Evolutionary conservation across 2,329 filamentous ascomycete species (phyloP).

Genomic region (Aspergillus spinulosporus): DNA sequence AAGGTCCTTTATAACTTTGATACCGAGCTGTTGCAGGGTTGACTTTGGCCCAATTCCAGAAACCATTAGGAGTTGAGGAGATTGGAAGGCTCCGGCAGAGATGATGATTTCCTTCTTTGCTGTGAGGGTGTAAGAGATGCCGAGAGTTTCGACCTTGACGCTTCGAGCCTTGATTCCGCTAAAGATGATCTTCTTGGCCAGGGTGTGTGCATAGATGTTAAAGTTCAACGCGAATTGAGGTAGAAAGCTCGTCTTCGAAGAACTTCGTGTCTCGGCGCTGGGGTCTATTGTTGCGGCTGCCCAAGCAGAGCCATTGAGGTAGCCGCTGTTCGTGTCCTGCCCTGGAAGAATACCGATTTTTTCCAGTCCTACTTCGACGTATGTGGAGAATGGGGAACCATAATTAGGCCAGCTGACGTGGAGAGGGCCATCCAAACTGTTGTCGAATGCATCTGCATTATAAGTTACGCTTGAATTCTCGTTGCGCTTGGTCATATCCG

Average conservation of each 20-base stretch:
- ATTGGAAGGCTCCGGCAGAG: constrained; percentile 18
- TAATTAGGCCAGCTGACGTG: constrained; percentile 33
- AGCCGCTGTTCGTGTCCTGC: constrained; percentile 23
- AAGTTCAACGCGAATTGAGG: neutral
- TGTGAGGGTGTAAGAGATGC: constrained; percentile 3
- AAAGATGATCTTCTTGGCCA: constrained; percentile 18
- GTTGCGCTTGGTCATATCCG: constrained; percentile 1
- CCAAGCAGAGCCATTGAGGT: constrained; percentile 8
- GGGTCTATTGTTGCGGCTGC: constrained; percentile 5
- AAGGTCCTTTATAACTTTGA: constrained; percentile 7
- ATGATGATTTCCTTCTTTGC: constrained; percentile 18
- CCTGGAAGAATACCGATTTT: constrained; percentile 27
- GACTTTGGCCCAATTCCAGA: constrained; percentile 24
- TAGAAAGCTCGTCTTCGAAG: constrained; percentile 11
- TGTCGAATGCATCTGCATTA: constrained; percentile 16
- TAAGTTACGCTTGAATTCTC: constrained; percentile 2
- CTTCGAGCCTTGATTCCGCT: constrained; percentile 10
- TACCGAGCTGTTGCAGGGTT: constrained; percentile 6
- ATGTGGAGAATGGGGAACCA: constrained; percentile 27
- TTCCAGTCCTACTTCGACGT: constrained; percentile 25
- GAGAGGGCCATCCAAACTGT: constrained; percentile 27
- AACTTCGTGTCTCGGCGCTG: constrained; percentile 1
- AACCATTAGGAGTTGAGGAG: constrained; percentile 27
- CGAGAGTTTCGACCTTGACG: constrained; percentile 11
- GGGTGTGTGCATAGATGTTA: constrained; percentile 11